A percentile compares a stretch with the other conserved stretches of the same genome.
Conservation (phyloP, 768 basidiomycete genomes). For the Lactarius vividus region DNA sequence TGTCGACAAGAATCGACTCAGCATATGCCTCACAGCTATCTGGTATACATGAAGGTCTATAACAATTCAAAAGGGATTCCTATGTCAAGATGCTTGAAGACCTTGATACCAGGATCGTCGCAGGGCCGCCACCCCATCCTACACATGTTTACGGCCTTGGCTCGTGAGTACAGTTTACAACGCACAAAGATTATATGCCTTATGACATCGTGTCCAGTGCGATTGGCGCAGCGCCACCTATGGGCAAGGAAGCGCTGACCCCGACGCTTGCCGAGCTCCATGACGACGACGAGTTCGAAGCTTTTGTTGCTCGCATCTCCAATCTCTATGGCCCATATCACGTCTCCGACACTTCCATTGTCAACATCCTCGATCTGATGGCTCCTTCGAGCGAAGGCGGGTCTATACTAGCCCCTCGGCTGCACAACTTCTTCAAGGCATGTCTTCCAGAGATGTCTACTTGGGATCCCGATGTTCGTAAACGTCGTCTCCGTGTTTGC, state of each 20-base stretch:
- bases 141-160: neutral
- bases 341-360: neutral
- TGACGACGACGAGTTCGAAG: slow-evolving; percentile 2
- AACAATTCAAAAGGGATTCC: no score
- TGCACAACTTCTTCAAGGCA: neutral
- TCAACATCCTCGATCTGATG: slow-evolving; percentile 4
- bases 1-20: no score
- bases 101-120: neutral
- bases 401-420: neutral
- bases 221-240: neutral
- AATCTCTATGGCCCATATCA: neutral
- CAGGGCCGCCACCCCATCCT: neutral
- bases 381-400: neutral
- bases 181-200: neutral
- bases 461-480: neutral
- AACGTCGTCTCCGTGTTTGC: neutral
- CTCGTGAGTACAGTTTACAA: neutral
- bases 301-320: slow-evolving; percentile 1
- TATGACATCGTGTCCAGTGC: neutral
- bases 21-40: no score
- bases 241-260: slow-evolving; percentile 1
- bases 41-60: no score
- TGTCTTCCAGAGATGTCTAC: neutral
- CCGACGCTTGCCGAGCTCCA: neutral
- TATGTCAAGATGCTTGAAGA: neutral